Base-by-base conservation (phyloP, 75 land plant species). In the Pinus taeda region DNA sequence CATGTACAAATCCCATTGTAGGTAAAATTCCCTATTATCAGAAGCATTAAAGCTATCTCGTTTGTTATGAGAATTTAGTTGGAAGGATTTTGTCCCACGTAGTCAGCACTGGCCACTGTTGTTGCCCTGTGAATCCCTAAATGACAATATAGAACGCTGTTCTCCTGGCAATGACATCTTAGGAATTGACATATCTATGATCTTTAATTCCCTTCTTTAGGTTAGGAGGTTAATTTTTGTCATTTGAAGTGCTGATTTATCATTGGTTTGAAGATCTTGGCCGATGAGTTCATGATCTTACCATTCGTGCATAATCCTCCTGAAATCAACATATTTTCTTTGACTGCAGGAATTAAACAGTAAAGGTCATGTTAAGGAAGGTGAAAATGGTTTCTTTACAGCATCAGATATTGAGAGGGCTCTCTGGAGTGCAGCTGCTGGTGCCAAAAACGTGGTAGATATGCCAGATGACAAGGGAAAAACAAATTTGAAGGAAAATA, bases 381-480 rank as follows among this genome's bases (percentile, higher is more conserved):
- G 56, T 22, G 57, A 71, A 9, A 22, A 21, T n/a, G 26, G 26
- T 4, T 15, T 57, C n/a, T 88, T 90, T 81, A 87, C 91, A 55
- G 88, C 97, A 58, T 87, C 93, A 22, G 97, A 94, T 83, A 77
- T 94, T 24, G 97, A 94, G 79, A 85, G 95, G 60, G 95, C 97
- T 17, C 76, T 94, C 33, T 94, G 97, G 97, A 88, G 93, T 66
- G 72, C 89, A 12, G 87, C 88, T 39, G 72, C 88, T 18, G 92
- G 77, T 39, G 63, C 59, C 5, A 85, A 84, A 74, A 67, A 74
- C 53, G 4, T 15, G 55, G 33, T 57, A 65, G 73, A 80, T 60
- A 30, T 58, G n/a, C 49, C 86, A 59, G 62, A 81, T 57, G 53
- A 45, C 53, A 77, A 56, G 3, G 13, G 65, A 29, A 71, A 79